Percentiles rank a stretch among this genome's conserved stretches.
Conservation (phyloP, 164 flowering plant species). For the Annona cherimola region DNA sequence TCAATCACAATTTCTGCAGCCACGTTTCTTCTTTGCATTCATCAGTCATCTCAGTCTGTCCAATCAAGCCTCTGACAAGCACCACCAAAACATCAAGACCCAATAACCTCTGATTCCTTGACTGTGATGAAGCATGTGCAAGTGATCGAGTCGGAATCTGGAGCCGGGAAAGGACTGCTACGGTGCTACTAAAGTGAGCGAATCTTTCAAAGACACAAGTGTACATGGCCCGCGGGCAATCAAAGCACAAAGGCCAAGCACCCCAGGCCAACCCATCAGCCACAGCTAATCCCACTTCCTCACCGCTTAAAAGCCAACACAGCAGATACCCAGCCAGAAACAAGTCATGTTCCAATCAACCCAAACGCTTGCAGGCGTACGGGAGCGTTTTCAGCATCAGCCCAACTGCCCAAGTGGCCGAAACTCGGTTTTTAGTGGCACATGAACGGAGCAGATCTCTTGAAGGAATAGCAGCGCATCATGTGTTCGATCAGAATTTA, state of each 20-base stretch:
- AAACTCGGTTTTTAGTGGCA: too few species aligned
- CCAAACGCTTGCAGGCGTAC: not conserved
- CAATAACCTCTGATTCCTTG: not conserved
- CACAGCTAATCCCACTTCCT: not conserved
- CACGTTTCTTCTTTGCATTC: not conserved
- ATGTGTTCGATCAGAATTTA: not conserved
- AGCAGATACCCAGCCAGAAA: not conserved
- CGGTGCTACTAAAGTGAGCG: not conserved
- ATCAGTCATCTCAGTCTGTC: not conserved
- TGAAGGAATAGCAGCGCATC: not conserved
- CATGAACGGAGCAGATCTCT: too few species aligned
- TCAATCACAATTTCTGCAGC: not conserved
- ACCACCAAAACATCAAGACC: not conserved
- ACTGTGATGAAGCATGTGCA: not conserved
- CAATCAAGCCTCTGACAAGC: not conserved
- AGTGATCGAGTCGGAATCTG: not conserved
- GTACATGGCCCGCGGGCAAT: not conserved
- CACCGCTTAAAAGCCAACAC: not conserved
- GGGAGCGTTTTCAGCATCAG: not conserved
- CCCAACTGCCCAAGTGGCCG: too few species aligned
- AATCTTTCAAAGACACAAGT: not conserved
- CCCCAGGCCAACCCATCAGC: not conserved
- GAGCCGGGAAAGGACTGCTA: not conserved
- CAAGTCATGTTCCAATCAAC: not conserved
- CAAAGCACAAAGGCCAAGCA: conserved; percentile 2